phyloP scores from a whole-genome alignment of 2,329 filamentous ascomycete species.

The Bipolaris zeicola region DNA sequence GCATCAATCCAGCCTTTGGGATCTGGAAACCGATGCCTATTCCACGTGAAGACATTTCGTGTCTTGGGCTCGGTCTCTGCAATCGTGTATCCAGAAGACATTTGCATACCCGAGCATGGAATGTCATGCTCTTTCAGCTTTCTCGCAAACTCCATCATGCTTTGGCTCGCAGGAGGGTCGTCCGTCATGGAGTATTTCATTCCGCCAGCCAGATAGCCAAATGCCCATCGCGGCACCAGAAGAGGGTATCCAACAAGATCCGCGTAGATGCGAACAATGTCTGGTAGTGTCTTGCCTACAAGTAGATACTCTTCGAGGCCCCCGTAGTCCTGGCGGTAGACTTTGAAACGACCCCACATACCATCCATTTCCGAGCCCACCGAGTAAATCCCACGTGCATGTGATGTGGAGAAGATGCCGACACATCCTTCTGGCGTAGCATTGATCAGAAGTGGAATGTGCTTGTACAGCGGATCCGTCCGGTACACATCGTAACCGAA shows the following conservation, averaged over 20 bases:
- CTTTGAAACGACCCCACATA: constrained; percentile 76
- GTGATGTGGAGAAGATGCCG: constrained; percentile 70
- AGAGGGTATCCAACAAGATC: constrained; percentile 70
- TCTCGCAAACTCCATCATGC: constrained; percentile 64
- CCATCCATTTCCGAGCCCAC: constrained; percentile 76
- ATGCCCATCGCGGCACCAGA: constrained; percentile 72
- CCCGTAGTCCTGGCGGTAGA: constrained; percentile 73
- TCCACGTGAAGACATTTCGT: constrained; percentile 75
- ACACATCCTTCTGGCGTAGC: constrained; percentile 68
- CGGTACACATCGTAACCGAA: constrained; percentile 75
- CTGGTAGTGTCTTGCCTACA: constrained; percentile 67
- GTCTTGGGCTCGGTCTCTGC: constrained; percentile 70
- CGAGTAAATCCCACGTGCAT: constrained; percentile 67
- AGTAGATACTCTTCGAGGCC: constrained; percentile 74
- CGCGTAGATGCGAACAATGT: constrained; percentile 70
- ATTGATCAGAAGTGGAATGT: constrained; percentile 74
- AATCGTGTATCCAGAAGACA: constrained; percentile 75
- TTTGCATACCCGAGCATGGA: constrained; percentile 72
- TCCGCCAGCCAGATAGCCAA: constrained; percentile 74
- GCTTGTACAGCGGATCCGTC: constrained; percentile 76
- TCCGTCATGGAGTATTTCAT: constrained; percentile 66
- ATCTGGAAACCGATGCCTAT: constrained; percentile 70
- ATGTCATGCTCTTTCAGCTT: constrained; percentile 69
- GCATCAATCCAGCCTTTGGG: constrained; percentile 67
- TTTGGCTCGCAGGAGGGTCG: constrained; percentile 60